Base-by-base conservation (phyloP, 2,329 filamentous ascomycete species). In the Penicillium polonicum region DNA sequence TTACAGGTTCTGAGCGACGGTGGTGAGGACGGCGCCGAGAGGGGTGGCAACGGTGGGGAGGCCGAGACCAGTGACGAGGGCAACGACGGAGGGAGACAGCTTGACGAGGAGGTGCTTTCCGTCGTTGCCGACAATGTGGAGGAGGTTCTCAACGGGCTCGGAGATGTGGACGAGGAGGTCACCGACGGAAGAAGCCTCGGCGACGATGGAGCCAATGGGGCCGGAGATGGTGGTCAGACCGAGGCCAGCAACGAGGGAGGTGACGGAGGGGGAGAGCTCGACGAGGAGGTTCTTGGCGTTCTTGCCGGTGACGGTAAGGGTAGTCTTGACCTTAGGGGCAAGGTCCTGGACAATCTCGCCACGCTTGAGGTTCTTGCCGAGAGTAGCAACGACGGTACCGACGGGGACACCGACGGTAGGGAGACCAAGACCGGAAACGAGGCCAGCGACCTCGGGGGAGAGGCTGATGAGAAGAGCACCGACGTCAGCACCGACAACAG, bases 401-500 rank as follows among this genome's bases (percentile, higher is more conserved):
- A 73, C 64, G 52, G 70, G 70, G 44, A 61, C 45, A 45, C 67
- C 68, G 35, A 73, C 55, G 48, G 44, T 46, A 50, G 70, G 66
- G 48, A 72, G 71, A 45, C 70, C 65, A 19, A 72, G 67, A 25
- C 68, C 65, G 21, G 65, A 63, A 21, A 73, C 57, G 44, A 72
- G 66, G 45, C 60, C 63, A 43, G 65, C 58, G 23, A 73, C 64
- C 27, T 62, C 58, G 38, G 69, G 60, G 60, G 68, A 66, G 50
- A 73, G 70, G 51, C 64, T 50, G 52, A 73, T 65, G 48, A 73
- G 67, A 39, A 74, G 69, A 60, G 62, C 65, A 55, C 64, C 60
- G 15, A 57, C 65, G 38, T 73, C 70, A 60, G 68, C 60, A 38
- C 67, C 65, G 49, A 70, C 63, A 52, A 72, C 68, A 46, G 68